Base-by-base conservation (phyloP, 768 basidiomycete genomes). In the Megacollybia marginata region DNA sequence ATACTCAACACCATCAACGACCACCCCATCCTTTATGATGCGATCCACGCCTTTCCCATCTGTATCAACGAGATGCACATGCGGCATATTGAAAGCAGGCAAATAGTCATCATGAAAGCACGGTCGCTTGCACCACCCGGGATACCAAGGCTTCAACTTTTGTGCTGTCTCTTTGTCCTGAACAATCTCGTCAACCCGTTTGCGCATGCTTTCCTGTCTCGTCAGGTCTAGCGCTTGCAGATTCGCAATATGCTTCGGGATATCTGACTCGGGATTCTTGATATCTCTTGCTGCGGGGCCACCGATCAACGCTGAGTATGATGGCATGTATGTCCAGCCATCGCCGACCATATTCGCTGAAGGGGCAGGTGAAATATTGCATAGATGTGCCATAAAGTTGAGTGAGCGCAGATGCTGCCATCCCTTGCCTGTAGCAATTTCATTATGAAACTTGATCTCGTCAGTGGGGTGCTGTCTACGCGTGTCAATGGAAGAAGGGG, bases 61-160 rank as follows among this genome's bases (percentile, higher is more conserved):
- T 5, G 54, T 57, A 48, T 57, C 57, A 31, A 57, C 57, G 7
- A 57, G 44, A 12, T 33, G 50, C 18, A 57, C 57, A 20, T 55
- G 55, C 0, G 54, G 45, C 5, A 5, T 42, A 16, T 57, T 57
- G 46, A 57, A 57, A 6, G 52, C n/a, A 23, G 48, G 57, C 4
- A 57, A 49, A 18, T 55, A 57, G 15, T 57, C 54, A 38, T 57
- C 57, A 44, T 57, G 57, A 47, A 57, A 57, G 6, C 52, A 48
- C 20, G 54, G 57, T 16, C 57, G 51, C 34, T 57, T 57, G 46
- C 57, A 57, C 57, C 57, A 57, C 3, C 16, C 20, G 0, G 57
- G 54, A 19, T 57, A 57, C 54, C 54, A 57, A 0, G 44, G 15
- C 38, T 57, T 57, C 9, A 57, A 44, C 10, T 31, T 52, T n/a